Conservation (phyloP, 495 filamentous ascomycete species). For the Daldinia decipiens region DNA sequence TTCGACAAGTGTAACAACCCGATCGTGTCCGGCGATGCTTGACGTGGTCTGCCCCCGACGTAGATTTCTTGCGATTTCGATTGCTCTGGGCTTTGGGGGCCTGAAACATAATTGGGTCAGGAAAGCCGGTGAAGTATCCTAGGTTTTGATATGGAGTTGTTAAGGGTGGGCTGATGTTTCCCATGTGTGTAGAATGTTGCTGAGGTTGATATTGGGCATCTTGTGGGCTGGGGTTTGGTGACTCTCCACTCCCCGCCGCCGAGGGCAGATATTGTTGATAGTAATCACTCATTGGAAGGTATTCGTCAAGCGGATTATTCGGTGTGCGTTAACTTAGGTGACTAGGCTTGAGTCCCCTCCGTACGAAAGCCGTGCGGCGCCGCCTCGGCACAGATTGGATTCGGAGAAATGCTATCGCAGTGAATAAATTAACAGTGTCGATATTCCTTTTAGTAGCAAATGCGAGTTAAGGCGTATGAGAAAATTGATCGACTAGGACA, state of each 20-base stretch:
- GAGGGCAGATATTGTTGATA: conserved; percentile 61
- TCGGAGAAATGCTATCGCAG: conserved; percentile 19
- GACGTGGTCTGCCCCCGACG: conserved; percentile 76
- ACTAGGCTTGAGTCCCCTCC: conserved; percentile 21
- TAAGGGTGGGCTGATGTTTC: conserved; percentile 48
- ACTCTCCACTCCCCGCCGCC: conserved; percentile 55
- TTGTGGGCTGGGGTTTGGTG: conserved; percentile 48
- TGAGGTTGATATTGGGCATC: conserved; percentile 50
- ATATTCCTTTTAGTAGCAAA: conserved; percentile 10
- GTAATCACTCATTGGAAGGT: conserved; percentile 58
- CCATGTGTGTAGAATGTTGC: conserved; percentile 47
- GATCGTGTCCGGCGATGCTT: conserved; percentile 94
- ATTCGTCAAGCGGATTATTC: conserved; percentile 31
- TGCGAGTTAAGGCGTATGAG: conserved; percentile 3
- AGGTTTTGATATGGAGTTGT: conserved; percentile 55
- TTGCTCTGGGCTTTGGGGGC: conserved; percentile 59
- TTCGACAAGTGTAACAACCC: conserved; percentile 93
- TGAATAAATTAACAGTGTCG: conserved; percentile 15
- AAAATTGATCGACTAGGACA: conserved; percentile 8
- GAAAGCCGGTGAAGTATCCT: conserved; percentile 58
- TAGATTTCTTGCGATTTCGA: conserved; percentile 66
- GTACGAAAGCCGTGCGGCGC: conserved; percentile 21
- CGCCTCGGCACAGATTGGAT: conserved; percentile 17
- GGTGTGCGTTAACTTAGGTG: conserved; percentile 21
- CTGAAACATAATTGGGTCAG: conserved; percentile 60